Conservation (phyloP, 2,329 filamentous ascomycete species). For the Pseudogymnoascus pannorum region DNA sequence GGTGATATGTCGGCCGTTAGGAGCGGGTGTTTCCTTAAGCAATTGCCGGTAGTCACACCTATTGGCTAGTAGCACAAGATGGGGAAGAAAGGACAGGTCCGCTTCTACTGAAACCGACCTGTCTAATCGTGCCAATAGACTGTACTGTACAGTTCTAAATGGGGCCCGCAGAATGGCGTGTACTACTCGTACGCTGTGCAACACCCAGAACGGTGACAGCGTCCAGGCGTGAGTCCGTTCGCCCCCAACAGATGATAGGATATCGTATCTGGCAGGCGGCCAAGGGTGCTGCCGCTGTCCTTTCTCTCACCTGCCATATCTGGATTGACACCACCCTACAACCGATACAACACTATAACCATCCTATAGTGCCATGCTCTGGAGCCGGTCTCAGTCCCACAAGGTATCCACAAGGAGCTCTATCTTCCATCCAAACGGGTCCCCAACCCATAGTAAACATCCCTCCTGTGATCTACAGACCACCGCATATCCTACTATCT, state of each 20-base stretch:
- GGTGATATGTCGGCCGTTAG: neutral
- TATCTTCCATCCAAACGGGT: neutral
- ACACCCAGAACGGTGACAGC: neutral
- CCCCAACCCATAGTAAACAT: neutral
- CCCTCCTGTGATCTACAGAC: neutral
- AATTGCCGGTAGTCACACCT: neutral
- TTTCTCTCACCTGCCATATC: neutral
- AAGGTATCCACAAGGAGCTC: neutral
- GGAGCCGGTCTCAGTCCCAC: neutral
- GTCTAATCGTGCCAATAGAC: neutral
- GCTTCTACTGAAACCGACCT: too few relatives aligned
- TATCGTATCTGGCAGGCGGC: slow-evolving; percentile 3
- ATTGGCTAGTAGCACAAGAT: neutral
- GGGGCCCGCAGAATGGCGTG: neutral
- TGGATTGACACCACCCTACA: neutral
- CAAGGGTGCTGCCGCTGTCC: neutral
- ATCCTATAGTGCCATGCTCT: slow-evolving; percentile 1
- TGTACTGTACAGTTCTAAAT: neutral
- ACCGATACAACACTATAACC: slow-evolving; percentile 1
- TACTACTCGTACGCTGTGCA: neutral
- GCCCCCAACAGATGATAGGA: neutral
- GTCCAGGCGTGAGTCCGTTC: neutral
- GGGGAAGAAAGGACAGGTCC: neutral
- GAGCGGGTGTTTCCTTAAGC: slow-evolving; percentile 1
- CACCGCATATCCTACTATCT: neutral